Conservation (phyloP, 2,329 filamentous ascomycete genomes). For the Botrytis paeoniae region DNA sequence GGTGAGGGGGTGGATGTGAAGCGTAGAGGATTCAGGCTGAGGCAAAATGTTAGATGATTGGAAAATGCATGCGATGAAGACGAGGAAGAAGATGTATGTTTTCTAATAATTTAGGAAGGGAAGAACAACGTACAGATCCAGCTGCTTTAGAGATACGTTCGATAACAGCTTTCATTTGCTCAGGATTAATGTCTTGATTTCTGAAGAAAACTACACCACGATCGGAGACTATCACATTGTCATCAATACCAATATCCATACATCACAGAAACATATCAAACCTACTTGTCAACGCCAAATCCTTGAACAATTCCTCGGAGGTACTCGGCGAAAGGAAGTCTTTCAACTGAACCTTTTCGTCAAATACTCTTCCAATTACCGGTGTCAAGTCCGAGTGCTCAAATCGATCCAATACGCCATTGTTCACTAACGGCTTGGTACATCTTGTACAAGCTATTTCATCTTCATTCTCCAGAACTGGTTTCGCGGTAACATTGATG, state of each 20-base stretch:
- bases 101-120: neutral
- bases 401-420: conserved; percentile 28
- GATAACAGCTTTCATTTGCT: conserved; percentile 45
- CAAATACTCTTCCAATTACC: conserved; percentile 53
- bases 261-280: neutral
- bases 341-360: conserved; percentile 50
- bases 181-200: conserved; percentile 46
- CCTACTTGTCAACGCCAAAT: conserved; percentile 50
- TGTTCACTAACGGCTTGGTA: conserved; percentile 14
- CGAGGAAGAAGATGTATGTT: neutral
- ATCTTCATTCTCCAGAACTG: conserved; percentile 4
- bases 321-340: conserved; percentile 50
- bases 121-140: conserved; percentile 17
- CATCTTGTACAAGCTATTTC: conserved; percentile 18
- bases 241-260: conserved; percentile 19
- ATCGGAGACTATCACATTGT: conserved; percentile 57
- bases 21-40: conserved; percentile 41
- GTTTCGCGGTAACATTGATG: neutral
- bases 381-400: conserved; percentile 28
- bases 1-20: conserved; percentile 54
- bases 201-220: conserved; percentile 53
- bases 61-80: neutral
- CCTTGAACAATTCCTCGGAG: conserved; percentile 44
- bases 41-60: neutral
- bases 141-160: conserved; percentile 8